These are phyloP conservation scores for Diplodia mutila DNA, from an alignment of 2,329 filamentous ascomycete species.

Conservation along the genomic window DNA sequence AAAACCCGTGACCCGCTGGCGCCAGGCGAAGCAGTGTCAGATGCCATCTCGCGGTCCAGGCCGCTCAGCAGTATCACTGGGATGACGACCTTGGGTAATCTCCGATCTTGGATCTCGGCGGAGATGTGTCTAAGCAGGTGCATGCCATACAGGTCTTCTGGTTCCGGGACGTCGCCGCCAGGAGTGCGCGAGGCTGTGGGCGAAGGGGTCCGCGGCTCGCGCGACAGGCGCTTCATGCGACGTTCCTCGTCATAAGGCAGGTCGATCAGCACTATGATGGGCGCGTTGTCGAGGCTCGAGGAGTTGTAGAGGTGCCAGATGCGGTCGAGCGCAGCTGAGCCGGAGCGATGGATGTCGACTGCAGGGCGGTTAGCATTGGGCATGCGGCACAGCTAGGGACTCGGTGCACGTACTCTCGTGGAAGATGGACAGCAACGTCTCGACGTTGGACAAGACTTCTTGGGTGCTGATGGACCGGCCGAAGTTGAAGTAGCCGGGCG, in stretches of 20 bases:
- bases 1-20: slow-evolving; percentile 44
- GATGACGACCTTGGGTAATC: slow-evolving; percentile 46
- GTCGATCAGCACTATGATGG: slow-evolving; percentile 48
- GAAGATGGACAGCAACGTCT: slow-evolving; percentile 46
- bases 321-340: slow-evolving; percentile 43
- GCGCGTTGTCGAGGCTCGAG: slow-evolving; percentile 37
- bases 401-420: slow-evolving; percentile 42
- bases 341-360: slow-evolving; percentile 48
- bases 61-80: slow-evolving; percentile 47
- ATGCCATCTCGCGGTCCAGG: slow-evolving; percentile 37
- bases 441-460: slow-evolving; percentile 45
- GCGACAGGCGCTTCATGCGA: slow-evolving; percentile 45
- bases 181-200: slow-evolving; percentile 41
- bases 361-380: slow-evolving; percentile 14
- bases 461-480: slow-evolving; percentile 35
- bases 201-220: slow-evolving; percentile 47
- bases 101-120: slow-evolving; percentile 46
- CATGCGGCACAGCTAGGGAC: not conserved
- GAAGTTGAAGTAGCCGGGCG: slow-evolving; percentile 42
- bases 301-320: slow-evolving; percentile 36
- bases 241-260: slow-evolving; percentile 49
- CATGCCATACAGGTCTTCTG: slow-evolving; percentile 48
- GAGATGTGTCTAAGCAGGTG: slow-evolving; percentile 47
- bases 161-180: slow-evolving; percentile 40
- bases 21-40: slow-evolving; percentile 28